Base-by-base conservation (phyloP, 2,329 filamentous ascomycete genomes). In the Epichloe elymi region DNA sequence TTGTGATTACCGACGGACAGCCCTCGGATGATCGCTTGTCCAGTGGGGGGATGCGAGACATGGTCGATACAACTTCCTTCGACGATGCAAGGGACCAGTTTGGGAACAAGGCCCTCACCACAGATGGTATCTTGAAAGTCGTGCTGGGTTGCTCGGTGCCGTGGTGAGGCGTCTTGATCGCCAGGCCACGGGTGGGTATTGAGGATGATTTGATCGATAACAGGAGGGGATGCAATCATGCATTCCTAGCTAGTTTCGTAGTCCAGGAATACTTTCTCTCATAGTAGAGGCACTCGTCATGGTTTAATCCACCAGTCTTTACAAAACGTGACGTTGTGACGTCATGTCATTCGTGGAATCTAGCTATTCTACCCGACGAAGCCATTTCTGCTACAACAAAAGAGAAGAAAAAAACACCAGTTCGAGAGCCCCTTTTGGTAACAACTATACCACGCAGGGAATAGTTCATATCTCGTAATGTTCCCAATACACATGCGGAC, bases 1-100 rank as follows among this genome's bases (percentile, higher is more conserved):
- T 97, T 59, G 83, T 94, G 55, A 86, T 97, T 61, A 97, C 93
- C 0, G 91, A 97, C 63, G 93, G 93, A 5, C 80, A 74, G 40
- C 82, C 93, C 1, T 82, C 75, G 1, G 89, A 96, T 63, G 87
- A 95, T 56, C 81, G 76, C 41, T 61, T 78, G n/a, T 70, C 73
- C 26, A 69, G 74, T 33, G 70, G 74, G 33, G 72, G 74, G 14
- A 64, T 91, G 15, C 73, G 91, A 17, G 91, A 97, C 68, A 96
- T 97, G 61, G 88, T 96, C 15, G 91, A 97, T 66, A 95, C 90
- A 0, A 83, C 89, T 36, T 85, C 86, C 0, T 95, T 45, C 33
- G 46, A 48, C 33, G 46, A 48, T 38, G 44, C 8, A 1, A 39
- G 85, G 74, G 78, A 69, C 23, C 70, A 15, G 55, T 37, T 8